Conservation (phyloP, 495 filamentous ascomycete genomes). For the Penicillium dipodomyicola region DNA sequence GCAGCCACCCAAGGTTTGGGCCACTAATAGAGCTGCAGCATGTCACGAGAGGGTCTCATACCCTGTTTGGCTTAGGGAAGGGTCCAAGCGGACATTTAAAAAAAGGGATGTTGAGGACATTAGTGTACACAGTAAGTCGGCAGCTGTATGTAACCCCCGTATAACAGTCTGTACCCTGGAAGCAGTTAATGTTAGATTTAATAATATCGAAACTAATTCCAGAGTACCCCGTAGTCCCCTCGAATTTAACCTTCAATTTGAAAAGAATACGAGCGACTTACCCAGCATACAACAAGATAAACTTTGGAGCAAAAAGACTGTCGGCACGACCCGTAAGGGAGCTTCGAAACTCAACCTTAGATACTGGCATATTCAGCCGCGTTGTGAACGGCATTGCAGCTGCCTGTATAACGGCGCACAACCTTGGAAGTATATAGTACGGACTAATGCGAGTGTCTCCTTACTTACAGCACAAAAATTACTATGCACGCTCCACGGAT, state of each 20-base stretch:
- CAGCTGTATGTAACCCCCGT: not conserved
- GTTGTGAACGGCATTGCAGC: slow-evolving; percentile 19
- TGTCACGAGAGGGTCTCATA: not conserved
- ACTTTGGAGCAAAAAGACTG: not conserved
- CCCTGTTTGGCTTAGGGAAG: not conserved
- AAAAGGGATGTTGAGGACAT: not conserved
- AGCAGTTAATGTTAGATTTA: not conserved
- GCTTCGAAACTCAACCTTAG: not conserved
- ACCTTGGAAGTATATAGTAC: slow-evolving; percentile 3
- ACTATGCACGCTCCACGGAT: not conserved
- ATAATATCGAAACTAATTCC: not conserved
- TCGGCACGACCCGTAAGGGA: slow-evolving; percentile 9
- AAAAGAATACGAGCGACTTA: not conserved
- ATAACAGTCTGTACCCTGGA: not conserved
- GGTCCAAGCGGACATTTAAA: not conserved
- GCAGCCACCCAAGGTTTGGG: not conserved
- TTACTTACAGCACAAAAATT: not conserved
- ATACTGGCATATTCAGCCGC: not conserved
- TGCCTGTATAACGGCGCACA: slow-evolving; percentile 11
- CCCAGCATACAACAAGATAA: not conserved
- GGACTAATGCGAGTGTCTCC: not conserved
- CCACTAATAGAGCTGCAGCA: not conserved
- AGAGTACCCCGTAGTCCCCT: not conserved
- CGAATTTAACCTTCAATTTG: not conserved
- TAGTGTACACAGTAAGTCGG: not conserved